Percentiles rank a stretch among this genome's conserved stretches.
Evolutionary conservation across 2,329 filamentous ascomycete species (phyloP).

Genomic region (Colletotrichum australisinense): DNA sequence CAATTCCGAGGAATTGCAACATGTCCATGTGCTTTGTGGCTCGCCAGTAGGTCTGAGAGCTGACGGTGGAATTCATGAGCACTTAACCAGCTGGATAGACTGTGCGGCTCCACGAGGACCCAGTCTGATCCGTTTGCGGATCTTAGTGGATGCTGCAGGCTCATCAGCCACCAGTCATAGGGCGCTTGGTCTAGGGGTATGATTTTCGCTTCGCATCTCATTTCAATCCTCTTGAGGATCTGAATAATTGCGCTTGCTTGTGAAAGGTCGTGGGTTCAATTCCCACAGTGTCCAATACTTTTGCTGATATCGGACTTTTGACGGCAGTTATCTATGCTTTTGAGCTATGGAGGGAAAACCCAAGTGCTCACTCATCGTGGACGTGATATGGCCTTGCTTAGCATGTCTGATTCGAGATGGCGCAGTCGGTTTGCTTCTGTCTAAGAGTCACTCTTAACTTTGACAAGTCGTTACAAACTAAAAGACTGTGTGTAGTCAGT

Average conservation of each 20-base stretch:
- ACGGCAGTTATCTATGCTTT: too few relatives aligned
- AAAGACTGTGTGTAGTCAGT: too few relatives aligned
- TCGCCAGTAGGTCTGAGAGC: not conserved
- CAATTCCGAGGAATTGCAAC: too few relatives aligned
- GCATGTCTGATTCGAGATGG: too few relatives aligned
- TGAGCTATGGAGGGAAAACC: too few relatives aligned
- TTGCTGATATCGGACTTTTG: not conserved
- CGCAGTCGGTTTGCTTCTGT: too few relatives aligned
- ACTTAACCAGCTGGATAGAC: not conserved
- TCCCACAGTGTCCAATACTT: conserved; percentile 17
- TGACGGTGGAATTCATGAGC: not conserved
- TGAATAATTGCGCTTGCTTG: not conserved
- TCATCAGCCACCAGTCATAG: not conserved
- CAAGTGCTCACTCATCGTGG: too few relatives aligned
- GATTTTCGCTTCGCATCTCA: conserved; percentile 27
- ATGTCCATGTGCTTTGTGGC: not conserved
- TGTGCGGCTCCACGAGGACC: not conserved
- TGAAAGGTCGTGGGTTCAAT: conserved; percentile 29
- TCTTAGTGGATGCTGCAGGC: not conserved
- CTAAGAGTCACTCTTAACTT: too few relatives aligned
- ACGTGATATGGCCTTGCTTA: too few relatives aligned
- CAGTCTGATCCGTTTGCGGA: not conserved
- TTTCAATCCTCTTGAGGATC: not conserved
- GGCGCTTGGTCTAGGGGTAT: conserved; percentile 30
- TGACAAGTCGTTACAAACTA: too few relatives aligned